Conservation (phyloP, 768 basidiomycete genomes). For the Mycena filopes region DNA sequence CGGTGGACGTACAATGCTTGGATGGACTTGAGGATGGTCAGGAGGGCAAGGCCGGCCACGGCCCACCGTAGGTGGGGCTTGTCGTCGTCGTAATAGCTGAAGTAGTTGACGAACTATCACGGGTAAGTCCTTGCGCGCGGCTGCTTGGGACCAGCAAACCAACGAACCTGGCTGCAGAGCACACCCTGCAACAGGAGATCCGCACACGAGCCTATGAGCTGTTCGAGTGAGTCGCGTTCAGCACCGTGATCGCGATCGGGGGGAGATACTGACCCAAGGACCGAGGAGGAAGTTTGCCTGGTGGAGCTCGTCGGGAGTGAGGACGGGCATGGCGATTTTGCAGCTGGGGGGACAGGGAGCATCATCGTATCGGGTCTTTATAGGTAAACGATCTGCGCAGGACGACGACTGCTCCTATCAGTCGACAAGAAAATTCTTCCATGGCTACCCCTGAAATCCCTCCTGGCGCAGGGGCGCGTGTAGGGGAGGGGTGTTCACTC, state of each 20-base stretch:
- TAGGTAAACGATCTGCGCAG: too few species aligned
- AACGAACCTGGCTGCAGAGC: constrained; percentile 44
- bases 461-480: too few species aligned
- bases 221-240: too few species aligned
- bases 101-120: constrained; percentile 42
- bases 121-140: too few species aligned
- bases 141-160: too few species aligned
- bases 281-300: constrained; percentile 42
- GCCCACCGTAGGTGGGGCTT: constrained; percentile 31
- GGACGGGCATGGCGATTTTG: constrained; percentile 1
- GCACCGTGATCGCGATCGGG: too few species aligned
- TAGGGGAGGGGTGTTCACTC: too few species aligned
- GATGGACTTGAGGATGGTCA: constrained; percentile 44
- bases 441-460: too few species aligned
- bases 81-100: constrained; percentile 38
- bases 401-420: neutral
- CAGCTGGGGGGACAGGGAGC: neutral
- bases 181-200: constrained; percentile 45
- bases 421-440: too few species aligned
- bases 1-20: constrained; percentile 42
- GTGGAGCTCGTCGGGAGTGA: constrained; percentile 37
- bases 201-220: constrained; percentile 44
- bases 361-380: neutral
- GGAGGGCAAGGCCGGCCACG: constrained; percentile 38
- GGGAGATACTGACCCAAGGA: constrained; percentile 48